These are phyloP conservation scores for Candida nemodendra DNA, from an alignment of 805 yeast genomes.

Conservation along the genomic window DNA sequence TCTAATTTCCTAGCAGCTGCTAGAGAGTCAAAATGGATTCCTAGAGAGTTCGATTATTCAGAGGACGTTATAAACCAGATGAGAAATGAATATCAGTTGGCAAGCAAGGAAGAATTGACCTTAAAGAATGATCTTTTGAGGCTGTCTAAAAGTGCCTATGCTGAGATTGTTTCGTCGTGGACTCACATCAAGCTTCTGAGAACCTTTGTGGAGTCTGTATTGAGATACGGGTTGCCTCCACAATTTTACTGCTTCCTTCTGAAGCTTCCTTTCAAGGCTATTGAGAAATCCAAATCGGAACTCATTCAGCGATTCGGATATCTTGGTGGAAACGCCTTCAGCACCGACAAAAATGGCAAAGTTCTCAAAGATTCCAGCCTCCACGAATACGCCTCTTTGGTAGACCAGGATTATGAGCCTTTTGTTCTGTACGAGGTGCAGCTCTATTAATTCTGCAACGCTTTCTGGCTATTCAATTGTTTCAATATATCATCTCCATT, in stretches of 20 bases:
- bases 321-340: slow-evolving; percentile 87
- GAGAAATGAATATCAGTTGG: slow-evolving; percentile 75
- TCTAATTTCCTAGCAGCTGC: slow-evolving; percentile 66
- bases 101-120: slow-evolving; percentile 70
- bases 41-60: slow-evolving; percentile 87
- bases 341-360: slow-evolving; percentile 63
- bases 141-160: slow-evolving; percentile 83
- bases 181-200: slow-evolving; percentile 85
- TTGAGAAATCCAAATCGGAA: slow-evolving; percentile 63
- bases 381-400: slow-evolving; percentile 86
- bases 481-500: background rate
- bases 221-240: slow-evolving; percentile 97
- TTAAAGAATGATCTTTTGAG: slow-evolving; percentile 76
- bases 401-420: slow-evolving; percentile 94
- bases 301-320: slow-evolving; percentile 78
- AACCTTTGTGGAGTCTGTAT: slow-evolving; percentile 86
- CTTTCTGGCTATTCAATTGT: background rate
- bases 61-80: slow-evolving; percentile 70
- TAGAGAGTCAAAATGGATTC: slow-evolving; percentile 86
- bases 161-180: slow-evolving; percentile 84
- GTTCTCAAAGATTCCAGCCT: slow-evolving; percentile 57
- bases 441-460: slow-evolving; percentile 28
- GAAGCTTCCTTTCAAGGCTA: slow-evolving; percentile 38
- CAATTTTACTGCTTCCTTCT: slow-evolving; percentile 61
- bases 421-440: slow-evolving; percentile 77